Percentiles rank a stretch among this genome's conserved stretches.
Evolutionary conservation across 1,284 basidiomycete species (phyloP).

Genomic region (Trichosporon sp.): DNA sequence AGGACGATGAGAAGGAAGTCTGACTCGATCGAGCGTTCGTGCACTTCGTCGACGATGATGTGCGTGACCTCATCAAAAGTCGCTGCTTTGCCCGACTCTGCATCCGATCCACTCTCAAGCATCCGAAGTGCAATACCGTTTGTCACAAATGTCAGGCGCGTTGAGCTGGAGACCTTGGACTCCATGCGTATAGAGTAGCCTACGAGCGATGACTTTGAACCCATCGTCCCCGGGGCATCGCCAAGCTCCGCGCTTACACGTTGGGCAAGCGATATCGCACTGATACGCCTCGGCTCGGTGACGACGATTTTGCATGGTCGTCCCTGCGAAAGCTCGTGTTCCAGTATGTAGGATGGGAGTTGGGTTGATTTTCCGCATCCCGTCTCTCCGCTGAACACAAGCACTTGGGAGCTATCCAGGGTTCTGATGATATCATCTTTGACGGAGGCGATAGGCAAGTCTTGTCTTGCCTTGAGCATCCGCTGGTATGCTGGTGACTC

Average conservation of each 20-base stretch:
- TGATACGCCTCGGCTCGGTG: conserved; percentile 94
- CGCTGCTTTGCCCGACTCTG: conserved; percentile 61
- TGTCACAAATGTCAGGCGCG: conserved; percentile 77
- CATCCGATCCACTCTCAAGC: conserved; percentile 65
- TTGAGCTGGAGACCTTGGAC: conserved; percentile 74
- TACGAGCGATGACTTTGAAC: conserved; percentile 72
- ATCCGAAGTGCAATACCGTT: conserved; percentile 96
- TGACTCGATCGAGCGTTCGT: conserved; percentile 94
- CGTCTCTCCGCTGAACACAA: conserved; percentile 95
- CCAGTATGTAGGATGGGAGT: conserved; percentile 89
- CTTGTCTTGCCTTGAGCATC: conserved; percentile 61
- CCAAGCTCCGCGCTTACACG: conserved; percentile 92
- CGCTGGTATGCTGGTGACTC: conserved; percentile 66
- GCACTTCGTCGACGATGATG: conserved; percentile 51
- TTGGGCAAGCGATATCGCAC: conserved; percentile 93
- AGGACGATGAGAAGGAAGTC: conserved; percentile 96
- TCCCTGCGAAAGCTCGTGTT: conserved; percentile 78
- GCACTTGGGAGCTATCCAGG: conserved; percentile 72
- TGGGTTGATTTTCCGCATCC: conserved; percentile 99
- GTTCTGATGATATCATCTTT: conserved; percentile 67
- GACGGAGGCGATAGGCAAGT: conserved; percentile 82
- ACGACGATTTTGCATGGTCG: conserved; percentile 87
- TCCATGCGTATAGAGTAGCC: conserved; percentile 95
- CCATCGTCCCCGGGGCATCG: conserved; percentile 74
- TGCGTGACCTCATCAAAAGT: conserved; percentile 87